Base-by-base conservation (phyloP, 2,329 filamentous ascomycete genomes). In the Zarea fungicola region DNA sequence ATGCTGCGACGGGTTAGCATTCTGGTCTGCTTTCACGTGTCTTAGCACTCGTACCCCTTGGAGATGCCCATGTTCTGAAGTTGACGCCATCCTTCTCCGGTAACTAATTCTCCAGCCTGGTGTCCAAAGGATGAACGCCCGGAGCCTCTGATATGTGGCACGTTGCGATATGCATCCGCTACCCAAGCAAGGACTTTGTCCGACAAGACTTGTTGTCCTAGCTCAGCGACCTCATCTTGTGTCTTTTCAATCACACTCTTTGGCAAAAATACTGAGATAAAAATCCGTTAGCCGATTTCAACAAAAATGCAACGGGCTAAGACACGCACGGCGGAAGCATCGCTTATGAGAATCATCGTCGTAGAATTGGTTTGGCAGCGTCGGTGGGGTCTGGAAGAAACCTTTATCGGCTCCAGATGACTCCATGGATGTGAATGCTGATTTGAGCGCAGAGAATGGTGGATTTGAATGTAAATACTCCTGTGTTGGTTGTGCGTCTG, bases 21-120 rank as follows among this genome's bases (percentile, higher is more conserved):
- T 40, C 13, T 23, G 3, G 4, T 19, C 5, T 22, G 13, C 32
- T 46, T 40, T 28, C n/a, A 23, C 3, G 3, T 4, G 14, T n/a
- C 52, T 6, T 16, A 14, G 10, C n/a, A 7, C 14, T 25, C 60
- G 51, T 54, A 63, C 64, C 83, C 83, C 53, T 78, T 76, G 26
- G 69, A 62, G 14, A 78, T 73, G 1, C 81, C 81, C 55, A 83
- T 77, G 2, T 74, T 69, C 55, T 84, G 80, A 3, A 86, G 68
- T 34, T 73, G 69, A 32, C 74, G 71, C 85, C 85, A 89, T 23
- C 86, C 85, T 54, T 84, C 76, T 1, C 77, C 75, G 0, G 83
- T 84, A 29, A 85, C 71, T 2, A 89, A 67, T 28, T 80, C 74
- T 40, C 78, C 77, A 6, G 68, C 75, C 42, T 76, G 76, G 43